Evolutionary conservation across 164 flowering plant genomes (phyloP).

Genomic region (Piper longum): DNA sequence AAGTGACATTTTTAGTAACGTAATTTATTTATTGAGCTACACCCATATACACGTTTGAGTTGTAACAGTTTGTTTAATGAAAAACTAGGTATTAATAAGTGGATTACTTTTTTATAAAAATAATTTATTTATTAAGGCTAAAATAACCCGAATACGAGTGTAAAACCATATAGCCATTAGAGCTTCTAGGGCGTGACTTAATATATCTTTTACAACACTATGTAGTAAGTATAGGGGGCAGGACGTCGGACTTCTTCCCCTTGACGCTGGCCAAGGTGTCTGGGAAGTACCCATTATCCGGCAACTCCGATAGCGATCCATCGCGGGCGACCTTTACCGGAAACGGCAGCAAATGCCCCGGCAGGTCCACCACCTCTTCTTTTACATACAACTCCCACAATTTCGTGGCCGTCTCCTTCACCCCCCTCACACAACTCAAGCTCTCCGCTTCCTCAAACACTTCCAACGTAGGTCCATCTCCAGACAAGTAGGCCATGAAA

Average conservation of each 20-base stretch:
- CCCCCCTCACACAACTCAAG: constrained; percentile 34
- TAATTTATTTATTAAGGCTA: no score
- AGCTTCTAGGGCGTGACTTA: no score
- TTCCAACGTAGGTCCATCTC: no score
- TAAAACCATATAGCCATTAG: no score
- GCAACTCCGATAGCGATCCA: constrained; percentile 41
- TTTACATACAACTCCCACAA: constrained; percentile 55
- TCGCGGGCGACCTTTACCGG: constrained; percentile 41
- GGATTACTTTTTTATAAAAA: no score
- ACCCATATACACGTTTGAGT: no score
- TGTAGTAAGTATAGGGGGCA: constrained; percentile 65
- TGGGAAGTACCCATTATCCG: constrained; percentile 40
- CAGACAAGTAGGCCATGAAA: constrained; percentile 30
- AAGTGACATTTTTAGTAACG: no score
- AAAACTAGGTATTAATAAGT: no score
- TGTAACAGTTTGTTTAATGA: no score
- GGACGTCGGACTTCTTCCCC: constrained; percentile 54
- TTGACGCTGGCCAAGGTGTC: constrained; percentile 51
- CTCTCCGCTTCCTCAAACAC: not conserved
- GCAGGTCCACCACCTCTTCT: constrained; percentile 69
- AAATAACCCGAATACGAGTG: no score
- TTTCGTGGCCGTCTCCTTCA: constrained; percentile 38
- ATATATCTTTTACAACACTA: no score
- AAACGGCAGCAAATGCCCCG: constrained; percentile 66
- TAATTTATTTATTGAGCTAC: no score